Conservation (phyloP, 257 asterid genomes). For the Fraxinus anomala region DNA sequence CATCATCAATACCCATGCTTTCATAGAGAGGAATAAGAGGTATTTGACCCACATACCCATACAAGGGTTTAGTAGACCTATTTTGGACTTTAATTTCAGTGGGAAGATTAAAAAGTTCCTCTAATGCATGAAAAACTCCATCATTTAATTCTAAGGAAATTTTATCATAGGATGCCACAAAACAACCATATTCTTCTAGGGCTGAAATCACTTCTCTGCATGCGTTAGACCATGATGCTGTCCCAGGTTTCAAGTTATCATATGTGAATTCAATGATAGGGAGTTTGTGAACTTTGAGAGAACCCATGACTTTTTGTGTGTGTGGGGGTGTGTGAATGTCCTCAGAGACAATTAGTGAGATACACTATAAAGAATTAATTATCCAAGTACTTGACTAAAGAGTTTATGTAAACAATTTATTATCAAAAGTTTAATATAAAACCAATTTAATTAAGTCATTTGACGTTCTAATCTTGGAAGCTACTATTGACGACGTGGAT, state of each 20-base stretch:
- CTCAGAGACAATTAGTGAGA: neutral
- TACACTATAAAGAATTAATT: neutral
- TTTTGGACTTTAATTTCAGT: constrained; percentile 61
- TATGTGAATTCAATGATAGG: constrained; percentile 47
- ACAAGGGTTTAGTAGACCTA: constrained; percentile 64
- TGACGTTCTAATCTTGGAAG: too few species aligned
- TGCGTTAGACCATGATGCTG: constrained; percentile 48
- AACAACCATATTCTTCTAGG: constrained; percentile 71
- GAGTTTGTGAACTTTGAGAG: constrained; percentile 45
- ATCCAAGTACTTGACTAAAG: too few species aligned
- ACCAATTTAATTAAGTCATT: too few species aligned
- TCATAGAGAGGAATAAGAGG: constrained; percentile 70
- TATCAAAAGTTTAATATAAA: too few species aligned
- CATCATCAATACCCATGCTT: constrained; percentile 78
- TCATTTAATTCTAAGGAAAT: constrained; percentile 40
- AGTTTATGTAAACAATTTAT: too few species aligned
- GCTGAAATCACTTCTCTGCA: constrained; percentile 46
- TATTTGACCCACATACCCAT: constrained; percentile 76
- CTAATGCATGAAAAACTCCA: constrained; percentile 37
- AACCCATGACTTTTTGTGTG: constrained; percentile 34
- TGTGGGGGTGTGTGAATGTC: neutral
- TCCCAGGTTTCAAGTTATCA: constrained; percentile 41
- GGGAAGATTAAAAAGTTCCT: constrained; percentile 60
- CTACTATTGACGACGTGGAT: too few species aligned
- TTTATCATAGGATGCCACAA: constrained; percentile 54